Conservation (phyloP, 176 grass and related monocot genomes). For the Phragmites australis region DNA sequence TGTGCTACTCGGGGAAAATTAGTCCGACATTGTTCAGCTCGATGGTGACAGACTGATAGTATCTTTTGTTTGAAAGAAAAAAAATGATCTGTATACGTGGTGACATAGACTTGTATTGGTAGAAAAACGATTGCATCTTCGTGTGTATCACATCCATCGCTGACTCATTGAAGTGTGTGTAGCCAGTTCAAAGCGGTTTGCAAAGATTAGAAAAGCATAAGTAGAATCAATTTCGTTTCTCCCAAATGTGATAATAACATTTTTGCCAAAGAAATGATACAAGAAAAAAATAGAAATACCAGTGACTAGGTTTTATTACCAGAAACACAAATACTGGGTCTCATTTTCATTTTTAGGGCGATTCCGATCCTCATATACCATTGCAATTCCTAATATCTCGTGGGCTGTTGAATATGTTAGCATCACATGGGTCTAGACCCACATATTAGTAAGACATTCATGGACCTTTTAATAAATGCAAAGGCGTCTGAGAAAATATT, state of each 20-base stretch:
- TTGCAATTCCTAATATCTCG: too few species aligned
- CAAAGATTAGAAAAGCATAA: not conserved
- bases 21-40: not conserved
- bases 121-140: not conserved
- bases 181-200: not conserved
- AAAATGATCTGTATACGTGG: conserved; percentile 9
- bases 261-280: not conserved
- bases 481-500: too few species aligned
- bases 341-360: too few species aligned
- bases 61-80: not conserved
- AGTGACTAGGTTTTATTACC: not conserved
- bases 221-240: not conserved
- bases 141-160: not conserved
- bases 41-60: not conserved
- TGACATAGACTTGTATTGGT: not conserved
- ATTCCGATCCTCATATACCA: too few species aligned
- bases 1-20: not conserved
- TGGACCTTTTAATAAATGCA: too few species aligned
- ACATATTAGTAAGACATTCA: too few species aligned
- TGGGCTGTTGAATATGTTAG: too few species aligned
- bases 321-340: too few species aligned
- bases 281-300: not conserved
- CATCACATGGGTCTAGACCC: too few species aligned
- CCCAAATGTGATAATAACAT: not conserved
- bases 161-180: conserved; percentile 1